These are phyloP conservation scores for Basipetospora sp. DNA, from an alignment of 2,329 filamentous ascomycete species.

Conservation along the genomic window DNA sequence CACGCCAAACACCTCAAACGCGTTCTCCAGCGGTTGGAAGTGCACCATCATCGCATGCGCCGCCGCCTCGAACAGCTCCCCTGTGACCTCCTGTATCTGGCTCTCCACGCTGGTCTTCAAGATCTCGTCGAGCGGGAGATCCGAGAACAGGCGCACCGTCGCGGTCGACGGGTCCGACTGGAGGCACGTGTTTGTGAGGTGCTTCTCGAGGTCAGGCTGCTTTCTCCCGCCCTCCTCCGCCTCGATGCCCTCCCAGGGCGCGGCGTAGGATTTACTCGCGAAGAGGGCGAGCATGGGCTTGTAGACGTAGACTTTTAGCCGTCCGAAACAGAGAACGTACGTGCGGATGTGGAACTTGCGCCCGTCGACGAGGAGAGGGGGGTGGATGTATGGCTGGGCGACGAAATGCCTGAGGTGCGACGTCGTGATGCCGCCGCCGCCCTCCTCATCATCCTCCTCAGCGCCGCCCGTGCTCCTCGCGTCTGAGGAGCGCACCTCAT, in stretches of 20 bases:
- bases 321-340: slow-evolving; percentile 72
- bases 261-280: slow-evolving; percentile 55
- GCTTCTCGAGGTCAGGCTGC: slow-evolving; percentile 51
- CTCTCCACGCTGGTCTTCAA: slow-evolving; percentile 51
- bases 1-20: slow-evolving; percentile 81
- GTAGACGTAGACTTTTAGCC: slow-evolving; percentile 74
- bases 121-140: slow-evolving; percentile 38
- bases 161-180: slow-evolving; percentile 44
- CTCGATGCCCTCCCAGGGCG: slow-evolving; percentile 46
- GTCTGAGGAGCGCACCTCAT: slow-evolving; percentile 23
- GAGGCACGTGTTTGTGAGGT: slow-evolving; percentile 91
- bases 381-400: slow-evolving; percentile 86
- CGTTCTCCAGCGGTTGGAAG: slow-evolving; percentile 78
- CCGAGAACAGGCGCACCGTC: slow-evolving; percentile 63
- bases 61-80: slow-evolving; percentile 73
- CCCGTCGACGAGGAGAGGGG: slow-evolving; percentile 59
- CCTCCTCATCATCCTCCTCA: slow-evolving; percentile 18
- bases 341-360: slow-evolving; percentile 91
- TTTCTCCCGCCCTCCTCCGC: too few species aligned
- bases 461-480: slow-evolving; percentile 18
- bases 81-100: slow-evolving; percentile 61
- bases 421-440: slow-evolving; percentile 52
- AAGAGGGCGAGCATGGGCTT: slow-evolving; percentile 86
- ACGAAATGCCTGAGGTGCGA: slow-evolving; percentile 92
- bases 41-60: slow-evolving; percentile 72